Conservation (phyloP, 768 basidiomycete species). For the Pleurotus platypus region DNA sequence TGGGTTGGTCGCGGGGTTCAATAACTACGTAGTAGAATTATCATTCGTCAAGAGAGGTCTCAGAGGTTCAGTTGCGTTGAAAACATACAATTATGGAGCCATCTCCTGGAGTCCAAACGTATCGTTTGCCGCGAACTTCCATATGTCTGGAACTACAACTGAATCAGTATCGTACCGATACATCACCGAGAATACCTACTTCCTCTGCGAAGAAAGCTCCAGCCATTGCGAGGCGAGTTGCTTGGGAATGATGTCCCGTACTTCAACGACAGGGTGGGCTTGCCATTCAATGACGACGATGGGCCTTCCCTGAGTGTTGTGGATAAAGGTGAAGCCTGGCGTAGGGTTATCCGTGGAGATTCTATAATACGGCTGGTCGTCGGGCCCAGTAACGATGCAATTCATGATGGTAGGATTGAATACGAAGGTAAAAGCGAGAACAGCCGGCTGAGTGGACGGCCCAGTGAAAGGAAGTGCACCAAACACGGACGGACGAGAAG, state of each 20-base stretch:
- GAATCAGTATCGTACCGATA: neutral
- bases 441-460: constrained; percentile 24
- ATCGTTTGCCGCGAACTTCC: constrained; percentile 45
- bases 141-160: constrained; percentile 42
- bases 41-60: neutral
- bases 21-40: constrained; percentile 35
- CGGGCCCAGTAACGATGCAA: constrained; percentile 48
- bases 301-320: constrained; percentile 41
- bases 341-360: constrained; percentile 46
- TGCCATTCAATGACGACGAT: constrained; percentile 61
- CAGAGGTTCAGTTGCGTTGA: neutral
- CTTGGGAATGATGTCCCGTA: constrained; percentile 45
- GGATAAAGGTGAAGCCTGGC: constrained; percentile 52
- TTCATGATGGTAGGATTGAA: constrained; percentile 52
- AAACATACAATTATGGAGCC: constrained; percentile 49
- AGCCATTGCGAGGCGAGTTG: constrained; percentile 54
- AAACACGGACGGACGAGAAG: constrained; percentile 48
- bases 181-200: constrained; percentile 8
- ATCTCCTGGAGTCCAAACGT: constrained; percentile 54
- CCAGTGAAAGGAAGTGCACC: constrained; percentile 60
- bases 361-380: constrained; percentile 42
- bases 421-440: constrained; percentile 45
- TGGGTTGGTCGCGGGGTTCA: constrained; percentile 30
- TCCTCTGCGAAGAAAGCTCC: constrained; percentile 39
- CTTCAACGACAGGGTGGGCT: constrained; percentile 45